Evolutionary conservation across 2,329 filamentous ascomycete species (phyloP).

Genomic region (Colletotrichum lindemuthianum): DNA sequence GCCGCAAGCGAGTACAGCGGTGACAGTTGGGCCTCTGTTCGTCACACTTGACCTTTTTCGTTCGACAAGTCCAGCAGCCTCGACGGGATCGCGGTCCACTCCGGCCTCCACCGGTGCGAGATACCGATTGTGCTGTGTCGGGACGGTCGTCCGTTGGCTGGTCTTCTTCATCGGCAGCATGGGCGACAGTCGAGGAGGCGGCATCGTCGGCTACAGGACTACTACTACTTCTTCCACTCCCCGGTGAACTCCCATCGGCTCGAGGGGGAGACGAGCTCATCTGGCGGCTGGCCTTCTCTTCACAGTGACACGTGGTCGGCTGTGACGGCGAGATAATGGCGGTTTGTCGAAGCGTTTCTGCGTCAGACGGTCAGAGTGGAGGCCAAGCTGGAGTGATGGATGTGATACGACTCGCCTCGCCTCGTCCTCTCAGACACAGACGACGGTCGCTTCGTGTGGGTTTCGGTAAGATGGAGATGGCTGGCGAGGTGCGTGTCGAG

Average conservation of each 20-base stretch:
- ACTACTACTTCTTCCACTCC: background rate
- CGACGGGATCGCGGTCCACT: slow-evolving; percentile 34
- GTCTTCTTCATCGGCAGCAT: background rate
- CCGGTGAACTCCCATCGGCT: slow-evolving; percentile 14
- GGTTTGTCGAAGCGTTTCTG: background rate
- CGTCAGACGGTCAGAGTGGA: slow-evolving; percentile 12
- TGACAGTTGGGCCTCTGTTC: slow-evolving; percentile 41
- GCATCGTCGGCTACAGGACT: background rate
- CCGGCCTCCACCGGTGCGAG: slow-evolving; percentile 27
- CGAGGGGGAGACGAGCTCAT: slow-evolving; percentile 22
- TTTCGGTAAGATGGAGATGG: slow-evolving; percentile 4
- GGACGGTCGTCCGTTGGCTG: background rate
- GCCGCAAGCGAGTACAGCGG: slow-evolving; percentile 41
- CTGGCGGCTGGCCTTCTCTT: slow-evolving; percentile 6
- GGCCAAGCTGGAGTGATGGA: background rate
- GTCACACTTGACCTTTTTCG: slow-evolving; percentile 47
- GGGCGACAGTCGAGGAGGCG: background rate
- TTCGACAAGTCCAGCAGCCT: slow-evolving; percentile 43
- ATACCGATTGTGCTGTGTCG: slow-evolving; percentile 1
- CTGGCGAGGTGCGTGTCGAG: background rate
- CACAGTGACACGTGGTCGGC: slow-evolving; percentile 9
- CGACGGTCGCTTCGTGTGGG: slow-evolving; percentile 9
- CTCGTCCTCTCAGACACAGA: background rate
- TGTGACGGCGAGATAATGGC: slow-evolving; percentile 5
- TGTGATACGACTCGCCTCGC: no score